Conservation (phyloP, 2,329 filamentous ascomycete species). For the Fusarium armeniacum region DNA sequence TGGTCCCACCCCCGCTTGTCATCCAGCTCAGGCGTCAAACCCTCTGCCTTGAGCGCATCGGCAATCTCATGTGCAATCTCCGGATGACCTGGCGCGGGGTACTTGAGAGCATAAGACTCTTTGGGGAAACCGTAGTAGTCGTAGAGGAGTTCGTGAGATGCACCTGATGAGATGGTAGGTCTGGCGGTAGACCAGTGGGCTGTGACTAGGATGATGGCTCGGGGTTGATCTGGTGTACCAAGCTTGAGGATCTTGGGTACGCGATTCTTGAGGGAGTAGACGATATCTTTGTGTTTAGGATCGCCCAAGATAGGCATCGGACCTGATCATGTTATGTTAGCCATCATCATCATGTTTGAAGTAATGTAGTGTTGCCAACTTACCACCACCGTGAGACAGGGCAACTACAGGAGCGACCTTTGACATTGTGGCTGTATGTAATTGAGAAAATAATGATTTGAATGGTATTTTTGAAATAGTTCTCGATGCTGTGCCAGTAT, state of each 20-base stretch:
- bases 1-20: slow-evolving; percentile 68
- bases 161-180: slow-evolving; percentile 66
- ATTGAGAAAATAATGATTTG: slow-evolving; percentile 3
- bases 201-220: slow-evolving; percentile 69
- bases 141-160: slow-evolving; percentile 65
- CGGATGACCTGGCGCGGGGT: slow-evolving; percentile 69
- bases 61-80: slow-evolving; percentile 65
- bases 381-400: slow-evolving; percentile 66
- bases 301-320: slow-evolving; percentile 72
- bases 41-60: slow-evolving; percentile 61
- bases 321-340: slow-evolving; percentile 52
- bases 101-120: slow-evolving; percentile 68
- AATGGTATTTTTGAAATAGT: slow-evolving; percentile 10
- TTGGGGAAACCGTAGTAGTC: slow-evolving; percentile 72
- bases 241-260: slow-evolving; percentile 70
- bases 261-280: slow-evolving; percentile 64
- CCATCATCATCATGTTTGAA: background rate
- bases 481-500: slow-evolving; percentile 21
- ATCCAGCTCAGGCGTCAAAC: slow-evolving; percentile 60
- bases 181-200: slow-evolving; percentile 68
- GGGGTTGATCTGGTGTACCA: slow-evolving; percentile 62
- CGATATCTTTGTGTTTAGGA: slow-evolving; percentile 64
- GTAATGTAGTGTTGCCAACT: background rate
- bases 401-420: slow-evolving; percentile 60
- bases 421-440: slow-evolving; percentile 53